Percentiles rank a stretch among this genome's conserved stretches.
phyloP scores from a whole-genome alignment of 2,329 filamentous ascomycete species.

The Cladobotryum mycophilum region DNA sequence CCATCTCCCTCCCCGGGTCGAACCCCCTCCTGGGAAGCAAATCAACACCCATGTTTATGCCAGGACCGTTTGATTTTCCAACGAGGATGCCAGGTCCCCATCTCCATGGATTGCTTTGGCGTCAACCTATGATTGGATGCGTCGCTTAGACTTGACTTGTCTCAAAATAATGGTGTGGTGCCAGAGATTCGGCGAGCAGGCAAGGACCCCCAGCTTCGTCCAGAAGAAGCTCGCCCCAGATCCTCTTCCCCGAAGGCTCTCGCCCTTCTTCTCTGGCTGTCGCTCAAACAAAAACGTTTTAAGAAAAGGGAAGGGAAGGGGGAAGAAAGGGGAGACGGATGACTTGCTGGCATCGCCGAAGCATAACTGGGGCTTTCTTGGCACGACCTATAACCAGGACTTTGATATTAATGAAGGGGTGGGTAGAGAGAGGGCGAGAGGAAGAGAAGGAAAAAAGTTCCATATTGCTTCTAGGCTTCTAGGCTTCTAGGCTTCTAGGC shows the following conservation, averaged over 20 bases:
- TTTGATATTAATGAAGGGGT: too few species aligned
- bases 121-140: constrained; percentile 8
- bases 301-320: too few species aligned
- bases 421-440: too few species aligned
- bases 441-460: too few species aligned
- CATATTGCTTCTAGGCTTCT: too few species aligned
- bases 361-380: too few species aligned
- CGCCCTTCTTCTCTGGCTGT: constrained; percentile 6
- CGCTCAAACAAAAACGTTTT: background rate
- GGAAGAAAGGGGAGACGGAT: too few species aligned
- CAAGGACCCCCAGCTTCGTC: constrained; percentile 3
- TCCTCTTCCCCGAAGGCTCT: constrained; percentile 4
- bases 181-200: constrained; percentile 10
- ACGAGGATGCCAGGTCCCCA: background rate
- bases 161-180: constrained; percentile 8
- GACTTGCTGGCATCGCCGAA: too few species aligned
- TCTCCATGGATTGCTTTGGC: background rate
- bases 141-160: constrained; percentile 1
- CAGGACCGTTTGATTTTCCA: constrained; percentile 10
- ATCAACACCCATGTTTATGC: background rate
- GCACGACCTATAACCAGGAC: too few species aligned
- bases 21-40: constrained; percentile 10
- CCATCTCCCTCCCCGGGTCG: background rate
- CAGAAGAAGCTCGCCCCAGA: background rate
- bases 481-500: too few species aligned